These are phyloP conservation scores for Naganishia randhawae DNA, from an alignment of 768 basidiomycete genomes.

Conservation along the genomic window DNA sequence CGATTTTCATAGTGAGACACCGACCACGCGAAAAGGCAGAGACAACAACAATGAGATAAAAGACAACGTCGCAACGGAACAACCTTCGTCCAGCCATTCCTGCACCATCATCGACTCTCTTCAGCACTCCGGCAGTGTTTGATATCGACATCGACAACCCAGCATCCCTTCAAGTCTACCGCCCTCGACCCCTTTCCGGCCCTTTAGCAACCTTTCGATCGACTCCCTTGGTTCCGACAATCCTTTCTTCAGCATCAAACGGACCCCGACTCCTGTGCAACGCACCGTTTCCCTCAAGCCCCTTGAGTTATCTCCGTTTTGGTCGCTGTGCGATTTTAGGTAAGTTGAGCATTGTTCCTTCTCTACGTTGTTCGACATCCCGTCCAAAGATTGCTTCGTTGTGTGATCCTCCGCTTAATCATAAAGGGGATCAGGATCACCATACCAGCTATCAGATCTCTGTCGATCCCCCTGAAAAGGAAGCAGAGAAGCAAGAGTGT, in stretches of 20 bases:
- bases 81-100: constrained; percentile 4
- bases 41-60: constrained; percentile 22
- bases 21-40: constrained; percentile 7
- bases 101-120: not conserved
- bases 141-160: constrained; percentile 2
- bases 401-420: not conserved
- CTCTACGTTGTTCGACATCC: not conserved
- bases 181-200: constrained; percentile 14
- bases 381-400: not conserved
- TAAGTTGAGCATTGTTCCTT: constrained; percentile 1
- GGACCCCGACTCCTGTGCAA: not conserved
- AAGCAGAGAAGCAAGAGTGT: not conserved
- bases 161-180: constrained; percentile 17
- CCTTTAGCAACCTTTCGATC: constrained; percentile 3
- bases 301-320: not conserved
- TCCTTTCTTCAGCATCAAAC: constrained; percentile 8
- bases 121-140: constrained; percentile 3
- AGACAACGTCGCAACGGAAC: not conserved
- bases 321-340: constrained; percentile 21
- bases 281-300: constrained; percentile 14
- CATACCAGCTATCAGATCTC: not conserved
- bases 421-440: not conserved
- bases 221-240: not conserved
- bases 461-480: not conserved
- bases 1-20: constrained; percentile 8